Conservation (phyloP, 2,329 filamentous ascomycete species). For the Hirsutella minnesotensis region DNA sequence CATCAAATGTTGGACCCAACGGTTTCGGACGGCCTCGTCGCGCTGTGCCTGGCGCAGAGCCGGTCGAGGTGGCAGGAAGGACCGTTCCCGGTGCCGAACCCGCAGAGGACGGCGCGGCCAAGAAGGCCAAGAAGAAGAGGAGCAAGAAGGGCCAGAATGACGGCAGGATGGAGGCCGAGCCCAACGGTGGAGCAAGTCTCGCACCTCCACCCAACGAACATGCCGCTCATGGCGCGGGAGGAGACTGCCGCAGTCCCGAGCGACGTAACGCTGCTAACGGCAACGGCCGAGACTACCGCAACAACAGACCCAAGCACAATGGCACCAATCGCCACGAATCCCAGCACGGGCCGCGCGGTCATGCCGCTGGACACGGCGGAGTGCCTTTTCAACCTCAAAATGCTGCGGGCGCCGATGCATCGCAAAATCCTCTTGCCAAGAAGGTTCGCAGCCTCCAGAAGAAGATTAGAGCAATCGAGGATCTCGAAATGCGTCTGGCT, state of each 20-base stretch:
- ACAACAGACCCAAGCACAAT: conserved; percentile 21
- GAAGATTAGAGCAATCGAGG: conserved; percentile 96
- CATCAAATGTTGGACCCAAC: conserved; percentile 57
- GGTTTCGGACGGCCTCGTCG: conserved; percentile 71
- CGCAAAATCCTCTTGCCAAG: conserved; percentile 69
- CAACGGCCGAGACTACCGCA: conserved; percentile 1
- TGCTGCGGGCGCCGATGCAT: conserved; percentile 32
- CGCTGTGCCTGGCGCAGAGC: conserved; percentile 78
- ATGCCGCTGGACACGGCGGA: conserved; percentile 14
- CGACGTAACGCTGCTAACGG: conserved; percentile 36
- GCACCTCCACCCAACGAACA: conserved; percentile 31
- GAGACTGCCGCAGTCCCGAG: conserved; percentile 53
- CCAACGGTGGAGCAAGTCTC: conserved; percentile 33
- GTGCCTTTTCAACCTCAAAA: conserved; percentile 6
- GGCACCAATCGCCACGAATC: conserved; percentile 42
- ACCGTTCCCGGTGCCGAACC: conserved; percentile 53
- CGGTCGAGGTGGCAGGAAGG: conserved; percentile 52
- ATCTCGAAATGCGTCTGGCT: conserved; percentile 92
- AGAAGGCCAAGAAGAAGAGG: conserved; percentile 87
- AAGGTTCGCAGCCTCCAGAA: conserved; percentile 89
- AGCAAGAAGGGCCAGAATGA: conserved; percentile 83
- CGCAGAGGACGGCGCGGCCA: conserved; percentile 60
- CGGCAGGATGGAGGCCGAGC: conserved; percentile 37
- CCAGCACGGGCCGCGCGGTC: conserved; percentile 23
- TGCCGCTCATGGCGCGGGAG: conserved; percentile 26